Evolutionary conservation across 495 filamentous ascomycete species (phyloP).

Genomic region (Aspergillus biplanus): DNA sequence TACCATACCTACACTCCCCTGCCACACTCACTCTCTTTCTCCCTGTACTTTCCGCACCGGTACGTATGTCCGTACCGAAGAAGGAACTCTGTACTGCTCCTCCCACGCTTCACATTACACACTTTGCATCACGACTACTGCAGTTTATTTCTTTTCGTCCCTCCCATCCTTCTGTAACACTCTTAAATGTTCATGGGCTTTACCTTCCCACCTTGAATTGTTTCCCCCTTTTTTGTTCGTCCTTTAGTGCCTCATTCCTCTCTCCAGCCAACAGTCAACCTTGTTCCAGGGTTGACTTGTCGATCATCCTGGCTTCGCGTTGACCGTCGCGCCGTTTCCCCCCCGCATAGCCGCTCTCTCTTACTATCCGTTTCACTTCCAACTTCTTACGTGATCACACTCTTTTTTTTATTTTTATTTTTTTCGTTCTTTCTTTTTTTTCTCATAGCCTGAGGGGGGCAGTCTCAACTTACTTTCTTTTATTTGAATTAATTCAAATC

Average conservation of each 20-base stretch:
- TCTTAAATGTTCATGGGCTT: slow-evolving; percentile 1
- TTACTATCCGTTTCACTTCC: slow-evolving; percentile 17
- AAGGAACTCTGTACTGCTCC: neutral
- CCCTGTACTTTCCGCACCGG: neutral
- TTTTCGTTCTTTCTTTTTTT: slow-evolving; percentile 15
- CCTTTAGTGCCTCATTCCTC: slow-evolving; percentile 12
- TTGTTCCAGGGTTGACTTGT: slow-evolving; percentile 36
- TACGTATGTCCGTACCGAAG: neutral
- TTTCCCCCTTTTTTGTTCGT: slow-evolving; percentile 9
- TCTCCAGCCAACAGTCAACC: slow-evolving; percentile 26
- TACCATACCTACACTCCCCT: neutral
- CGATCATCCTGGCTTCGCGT: slow-evolving; percentile 44
- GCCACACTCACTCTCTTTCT: neutral
- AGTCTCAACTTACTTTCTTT: neutral
- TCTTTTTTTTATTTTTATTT: slow-evolving; percentile 17
- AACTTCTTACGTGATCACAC: slow-evolving; percentile 28
- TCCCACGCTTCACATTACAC: slow-evolving; percentile 1
- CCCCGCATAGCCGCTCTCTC: slow-evolving; percentile 43
- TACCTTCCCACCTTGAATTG: slow-evolving; percentile 10
- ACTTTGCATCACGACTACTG: neutral
- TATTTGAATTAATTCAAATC: neutral
- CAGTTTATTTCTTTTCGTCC: slow-evolving; percentile 5
- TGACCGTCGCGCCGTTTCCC: slow-evolving; percentile 41
- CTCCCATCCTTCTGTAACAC: neutral
- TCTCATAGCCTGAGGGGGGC: neutral